These are phyloP conservation scores for Talaromyces sp. DNA, from an alignment of 2,329 filamentous ascomycete genomes.

Conservation along the genomic window DNA sequence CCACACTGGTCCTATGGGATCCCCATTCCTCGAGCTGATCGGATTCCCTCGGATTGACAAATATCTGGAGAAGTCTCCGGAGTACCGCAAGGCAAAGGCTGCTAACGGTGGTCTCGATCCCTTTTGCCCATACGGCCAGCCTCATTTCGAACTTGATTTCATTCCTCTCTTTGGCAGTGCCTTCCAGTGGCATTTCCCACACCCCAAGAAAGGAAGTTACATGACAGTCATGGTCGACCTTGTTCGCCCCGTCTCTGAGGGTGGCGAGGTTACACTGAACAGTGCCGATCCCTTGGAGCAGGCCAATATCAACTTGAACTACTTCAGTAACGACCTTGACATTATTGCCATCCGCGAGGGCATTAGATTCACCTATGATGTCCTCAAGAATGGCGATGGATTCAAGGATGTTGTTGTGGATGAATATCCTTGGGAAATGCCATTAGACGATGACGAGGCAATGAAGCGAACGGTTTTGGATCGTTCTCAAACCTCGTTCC, in stretches of 20 bases:
- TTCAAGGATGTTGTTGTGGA: constrained; percentile 41
- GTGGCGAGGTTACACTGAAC: constrained; percentile 38
- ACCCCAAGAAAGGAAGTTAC: constrained; percentile 28
- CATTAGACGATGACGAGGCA: constrained; percentile 48
- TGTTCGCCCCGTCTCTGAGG: constrained; percentile 33
- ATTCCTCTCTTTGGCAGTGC: constrained; percentile 52
- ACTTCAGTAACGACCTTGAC: constrained; percentile 45
- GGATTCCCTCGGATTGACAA: constrained; percentile 54
- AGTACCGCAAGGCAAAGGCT: constrained; percentile 40
- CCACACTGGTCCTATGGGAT: constrained; percentile 28
- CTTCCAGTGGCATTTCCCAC: constrained; percentile 44
- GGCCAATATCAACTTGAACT: constrained; percentile 38
- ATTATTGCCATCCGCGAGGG: constrained; percentile 54
- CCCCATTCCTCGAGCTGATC: constrained; percentile 42
- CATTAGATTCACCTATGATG: constrained; percentile 49
- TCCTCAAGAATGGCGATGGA: constrained; percentile 53
- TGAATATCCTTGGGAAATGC: constrained; percentile 58
- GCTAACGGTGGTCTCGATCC: constrained; percentile 43
- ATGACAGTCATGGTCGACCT: constrained; percentile 28
- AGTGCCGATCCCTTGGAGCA: constrained; percentile 30
- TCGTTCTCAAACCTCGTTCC: constrained; percentile 55
- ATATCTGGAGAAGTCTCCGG: constrained; percentile 39
- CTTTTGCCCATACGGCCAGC: constrained; percentile 51
- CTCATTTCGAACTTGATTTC: constrained; percentile 59
- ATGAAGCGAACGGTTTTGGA: constrained; percentile 56